These are phyloP conservation scores for Cytidiella melzeri DNA, from an alignment of 768 basidiomycete genomes.

Conservation along the genomic window DNA sequence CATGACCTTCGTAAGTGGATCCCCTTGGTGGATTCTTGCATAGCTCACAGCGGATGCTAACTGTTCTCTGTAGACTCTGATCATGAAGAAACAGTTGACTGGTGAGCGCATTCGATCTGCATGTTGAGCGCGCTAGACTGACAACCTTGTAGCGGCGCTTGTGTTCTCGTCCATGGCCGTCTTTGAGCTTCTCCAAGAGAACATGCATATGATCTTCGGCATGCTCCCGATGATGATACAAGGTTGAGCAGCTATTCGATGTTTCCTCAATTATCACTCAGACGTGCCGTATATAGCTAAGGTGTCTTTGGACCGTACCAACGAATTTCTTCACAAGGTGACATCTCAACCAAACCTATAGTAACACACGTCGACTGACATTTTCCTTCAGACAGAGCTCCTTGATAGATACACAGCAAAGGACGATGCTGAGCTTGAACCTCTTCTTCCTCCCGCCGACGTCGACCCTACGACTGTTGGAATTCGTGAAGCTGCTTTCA, in stretches of 20 bases:
- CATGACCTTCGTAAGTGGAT: conserved; percentile 47
- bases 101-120: no score
- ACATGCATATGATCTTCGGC: conserved; percentile 21
- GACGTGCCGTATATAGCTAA: conserved; percentile 22
- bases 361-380: neutral
- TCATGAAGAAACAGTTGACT: conserved; percentile 32
- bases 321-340: conserved; percentile 32
- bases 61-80: conserved; percentile 22
- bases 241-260: conserved; percentile 3
- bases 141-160: conserved; percentile 3
- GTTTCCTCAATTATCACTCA: neutral
- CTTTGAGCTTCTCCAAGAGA: conserved; percentile 15
- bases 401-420: conserved; percentile 20
- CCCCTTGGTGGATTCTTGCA: neutral
- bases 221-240: conserved; percentile 16
- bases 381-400: conserved; percentile 22
- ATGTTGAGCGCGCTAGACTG: no score
- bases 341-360: neutral
- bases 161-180: conserved; percentile 18
- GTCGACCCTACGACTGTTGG: conserved; percentile 16
- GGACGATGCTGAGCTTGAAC: neutral
- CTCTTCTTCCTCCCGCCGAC: neutral
- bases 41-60: neutral
- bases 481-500: conserved; percentile 24
- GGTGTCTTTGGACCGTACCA: conserved; percentile 36